Evolutionary conservation across 2,329 filamentous ascomycete genomes (phyloP).

Genomic region (Pseudogymnoascus sp.): DNA sequence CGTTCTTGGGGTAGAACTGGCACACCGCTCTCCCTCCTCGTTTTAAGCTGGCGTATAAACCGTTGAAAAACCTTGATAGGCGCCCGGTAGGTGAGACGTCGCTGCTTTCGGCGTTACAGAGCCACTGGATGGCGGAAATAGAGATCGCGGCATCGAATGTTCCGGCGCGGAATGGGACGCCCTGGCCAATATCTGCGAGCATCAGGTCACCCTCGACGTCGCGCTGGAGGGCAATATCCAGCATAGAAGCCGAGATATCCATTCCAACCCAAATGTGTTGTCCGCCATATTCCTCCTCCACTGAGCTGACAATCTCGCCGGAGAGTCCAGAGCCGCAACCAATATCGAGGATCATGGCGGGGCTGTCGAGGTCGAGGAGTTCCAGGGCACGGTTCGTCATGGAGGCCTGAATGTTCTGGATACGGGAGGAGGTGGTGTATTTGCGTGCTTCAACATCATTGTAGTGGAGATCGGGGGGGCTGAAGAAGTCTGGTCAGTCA

Average conservation of each 20-base stretch:
- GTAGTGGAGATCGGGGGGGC: constrained; percentile 94
- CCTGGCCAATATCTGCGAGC: constrained; percentile 90
- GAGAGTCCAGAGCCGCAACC: constrained; percentile 93
- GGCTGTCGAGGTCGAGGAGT: constrained; percentile 69
- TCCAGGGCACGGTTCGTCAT: constrained; percentile 94
- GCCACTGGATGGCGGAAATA: constrained; percentile 95
- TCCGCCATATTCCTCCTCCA: constrained; percentile 61
- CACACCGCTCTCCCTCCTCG: constrained; percentile 86
- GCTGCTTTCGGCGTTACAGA: constrained; percentile 88
- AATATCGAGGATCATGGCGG: constrained; percentile 90
- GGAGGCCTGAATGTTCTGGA: constrained; percentile 85
- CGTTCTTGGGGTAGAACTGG: constrained; percentile 97
- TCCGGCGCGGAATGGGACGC: constrained; percentile 85
- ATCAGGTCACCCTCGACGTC: constrained; percentile 93
- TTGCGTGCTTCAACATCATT: constrained; percentile 92
- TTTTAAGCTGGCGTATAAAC: constrained; percentile 74
- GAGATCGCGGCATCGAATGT: constrained; percentile 91
- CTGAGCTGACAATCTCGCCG: constrained; percentile 81
- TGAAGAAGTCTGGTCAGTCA: constrained; percentile 31
- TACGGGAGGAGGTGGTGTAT: constrained; percentile 93
- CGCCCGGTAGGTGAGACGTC: constrained; percentile 74
- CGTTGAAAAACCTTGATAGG: constrained; percentile 82
- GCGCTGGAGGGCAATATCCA: constrained; percentile 85
- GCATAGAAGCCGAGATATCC: constrained; percentile 92
- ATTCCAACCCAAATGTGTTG: constrained; percentile 96